Conservation (phyloP, 371 early-diverging fungal species). For the Lichtheimia hyalospora region DNA sequence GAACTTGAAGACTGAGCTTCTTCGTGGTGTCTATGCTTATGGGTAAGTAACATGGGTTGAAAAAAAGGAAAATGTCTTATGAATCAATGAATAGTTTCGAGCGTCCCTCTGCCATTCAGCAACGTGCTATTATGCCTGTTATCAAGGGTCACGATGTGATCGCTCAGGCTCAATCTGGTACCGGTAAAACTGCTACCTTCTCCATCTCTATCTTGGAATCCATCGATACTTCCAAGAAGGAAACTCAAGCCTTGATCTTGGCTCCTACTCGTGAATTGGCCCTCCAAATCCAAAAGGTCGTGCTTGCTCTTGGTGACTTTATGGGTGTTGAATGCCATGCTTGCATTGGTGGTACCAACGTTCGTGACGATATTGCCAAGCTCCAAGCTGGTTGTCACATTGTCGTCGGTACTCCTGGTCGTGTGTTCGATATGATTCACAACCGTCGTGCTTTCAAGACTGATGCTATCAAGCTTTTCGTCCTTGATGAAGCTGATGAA, state of each 20-base stretch:
- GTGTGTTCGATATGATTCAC: conserved; percentile 91
- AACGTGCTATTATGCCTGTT: conserved; percentile 88
- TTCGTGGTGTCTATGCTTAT: conserved; percentile 89
- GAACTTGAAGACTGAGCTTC: conserved; percentile 80
- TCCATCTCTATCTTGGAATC: conserved; percentile 89
- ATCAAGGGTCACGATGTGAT: conserved; percentile 87
- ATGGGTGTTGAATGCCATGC: conserved; percentile 82
- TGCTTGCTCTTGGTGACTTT: conserved; percentile 81
- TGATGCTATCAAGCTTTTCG: conserved; percentile 84
- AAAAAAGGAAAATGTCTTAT: too few relatives aligned
- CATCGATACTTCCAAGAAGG: conserved; percentile 69
- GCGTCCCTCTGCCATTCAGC: conserved; percentile 90
- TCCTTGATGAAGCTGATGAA: conserved; percentile 98
- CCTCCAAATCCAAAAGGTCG: conserved; percentile 84
- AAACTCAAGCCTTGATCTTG: conserved; percentile 88
- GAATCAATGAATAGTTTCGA: conserved; percentile 62
- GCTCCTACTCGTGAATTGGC: conserved; percentile 95
- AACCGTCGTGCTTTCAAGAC: conserved; percentile 79
- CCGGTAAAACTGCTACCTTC: conserved; percentile 98
- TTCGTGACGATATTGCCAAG: conserved; percentile 77
- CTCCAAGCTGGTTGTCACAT: conserved; percentile 75
- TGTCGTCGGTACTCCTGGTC: conserved; percentile 94
- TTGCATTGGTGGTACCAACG: conserved; percentile 90
- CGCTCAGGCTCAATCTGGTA: conserved; percentile 97
- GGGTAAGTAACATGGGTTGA: conserved; percentile 50